phyloP scores from a whole-genome alignment of 1,284 basidiomycete species.

The Clitocybe nebularis region DNA sequence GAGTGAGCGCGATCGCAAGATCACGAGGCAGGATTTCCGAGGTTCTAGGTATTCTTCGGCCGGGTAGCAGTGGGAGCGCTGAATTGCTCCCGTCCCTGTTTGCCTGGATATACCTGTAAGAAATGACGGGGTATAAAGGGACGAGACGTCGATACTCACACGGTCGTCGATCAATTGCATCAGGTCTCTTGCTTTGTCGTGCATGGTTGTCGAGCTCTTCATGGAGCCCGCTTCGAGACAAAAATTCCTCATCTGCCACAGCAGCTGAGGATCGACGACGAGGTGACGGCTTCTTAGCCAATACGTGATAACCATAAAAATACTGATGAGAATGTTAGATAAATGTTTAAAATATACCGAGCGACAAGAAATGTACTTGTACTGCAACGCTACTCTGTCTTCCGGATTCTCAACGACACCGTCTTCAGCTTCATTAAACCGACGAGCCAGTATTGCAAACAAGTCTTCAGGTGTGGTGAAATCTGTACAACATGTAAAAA shows the following conservation, averaged over 20 bases:
- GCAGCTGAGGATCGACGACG: conserved; percentile 26
- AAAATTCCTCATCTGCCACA: conserved; percentile 33
- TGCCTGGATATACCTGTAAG: conserved; percentile 13
- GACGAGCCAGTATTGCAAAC: conserved; percentile 29
- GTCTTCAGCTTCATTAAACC: conserved; percentile 31
- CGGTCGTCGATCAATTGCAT: conserved; percentile 21
- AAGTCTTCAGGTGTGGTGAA: conserved; percentile 37
- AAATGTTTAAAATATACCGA: neutral
- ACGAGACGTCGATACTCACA: no score
- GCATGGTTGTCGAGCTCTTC: conserved; percentile 27
- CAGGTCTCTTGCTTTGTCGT: conserved; percentile 28
- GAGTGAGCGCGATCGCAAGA: conserved; percentile 38
- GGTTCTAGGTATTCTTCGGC: conserved; percentile 23
- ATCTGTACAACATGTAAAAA: conserved; percentile 36
- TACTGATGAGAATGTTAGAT: conserved; percentile 25
- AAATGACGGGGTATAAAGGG: no score
- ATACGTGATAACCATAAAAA: conserved; percentile 32
- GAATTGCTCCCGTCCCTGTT: conserved; percentile 10
- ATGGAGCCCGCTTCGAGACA: conserved; percentile 25
- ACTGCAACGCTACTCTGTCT: conserved; percentile 26
- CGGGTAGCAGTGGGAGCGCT: conserved; percentile 18
- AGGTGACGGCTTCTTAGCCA: conserved; percentile 32
- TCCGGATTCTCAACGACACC: conserved; percentile 18
- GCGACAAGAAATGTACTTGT: conserved; percentile 26
- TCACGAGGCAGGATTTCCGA: conserved; percentile 30